Conservation (phyloP, 768 basidiomycete species). For the Tephrocybe rancida region DNA sequence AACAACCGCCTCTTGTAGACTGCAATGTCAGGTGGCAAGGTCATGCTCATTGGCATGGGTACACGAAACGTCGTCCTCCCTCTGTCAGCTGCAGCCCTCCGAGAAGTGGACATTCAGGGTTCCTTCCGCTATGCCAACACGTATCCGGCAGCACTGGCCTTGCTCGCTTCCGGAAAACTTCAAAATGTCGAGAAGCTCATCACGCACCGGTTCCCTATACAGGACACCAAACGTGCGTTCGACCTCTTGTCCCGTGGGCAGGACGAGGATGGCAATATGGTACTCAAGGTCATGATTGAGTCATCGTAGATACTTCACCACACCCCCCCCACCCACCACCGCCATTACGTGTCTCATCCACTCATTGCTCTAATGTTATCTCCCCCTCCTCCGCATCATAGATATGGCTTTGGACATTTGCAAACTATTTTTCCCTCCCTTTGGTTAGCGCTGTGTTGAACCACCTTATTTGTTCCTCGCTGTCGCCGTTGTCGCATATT, state of each 20-base stretch:
- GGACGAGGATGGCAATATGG: constrained; percentile 79
- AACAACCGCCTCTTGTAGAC: constrained; percentile 47
- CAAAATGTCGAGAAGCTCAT: constrained; percentile 71
- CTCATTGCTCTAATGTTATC: neutral
- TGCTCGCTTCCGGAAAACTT: constrained; percentile 72
- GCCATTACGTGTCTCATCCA: neutral
- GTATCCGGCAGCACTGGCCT: constrained; percentile 81
- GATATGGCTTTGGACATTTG: constrained; percentile 7
- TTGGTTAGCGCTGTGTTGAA: constrained; percentile 2
- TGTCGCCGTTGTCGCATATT: constrained; percentile 4
- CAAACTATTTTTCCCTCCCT: neutral
- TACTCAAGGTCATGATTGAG: constrained; percentile 88
- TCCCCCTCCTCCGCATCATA: constrained; percentile 1
- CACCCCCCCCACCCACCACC: neutral
- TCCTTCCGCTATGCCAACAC: constrained; percentile 92
- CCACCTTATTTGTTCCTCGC: neutral
- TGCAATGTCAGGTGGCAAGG: constrained; percentile 83
- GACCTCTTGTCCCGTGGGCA: constrained; percentile 76
- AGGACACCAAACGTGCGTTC: constrained; percentile 74
- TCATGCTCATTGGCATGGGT: constrained; percentile 97
- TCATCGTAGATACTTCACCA: constrained; percentile 25
- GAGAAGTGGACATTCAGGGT: constrained; percentile 92
- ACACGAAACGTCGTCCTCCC: constrained; percentile 80
- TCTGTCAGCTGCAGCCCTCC: constrained; percentile 77
- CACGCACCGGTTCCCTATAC: constrained; percentile 73